phyloP scores from a whole-genome alignment of 495 filamentous ascomycete species.

The Lasiosphaeria ovina region DNA sequence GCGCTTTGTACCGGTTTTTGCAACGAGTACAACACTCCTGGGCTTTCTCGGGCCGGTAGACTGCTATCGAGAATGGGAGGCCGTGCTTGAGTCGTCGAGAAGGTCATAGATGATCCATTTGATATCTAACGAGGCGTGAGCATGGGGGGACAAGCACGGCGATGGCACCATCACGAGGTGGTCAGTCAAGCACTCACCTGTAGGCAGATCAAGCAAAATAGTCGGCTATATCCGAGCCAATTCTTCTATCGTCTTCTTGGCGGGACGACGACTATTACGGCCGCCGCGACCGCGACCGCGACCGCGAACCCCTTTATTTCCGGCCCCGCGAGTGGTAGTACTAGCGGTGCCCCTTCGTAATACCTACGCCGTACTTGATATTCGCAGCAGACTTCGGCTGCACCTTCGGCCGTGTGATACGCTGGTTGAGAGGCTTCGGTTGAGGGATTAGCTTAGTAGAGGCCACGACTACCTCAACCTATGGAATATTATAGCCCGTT shows the following conservation, averaged over 20 bases:
- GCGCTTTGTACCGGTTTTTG: no score
- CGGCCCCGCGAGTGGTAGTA: constrained; percentile 43
- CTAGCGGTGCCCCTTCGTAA: constrained; percentile 38
- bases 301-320: constrained; percentile 46
- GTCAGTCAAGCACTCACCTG: no score
- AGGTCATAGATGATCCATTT: no score
- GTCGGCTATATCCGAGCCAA: constrained; percentile 89
- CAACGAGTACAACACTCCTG: no score
- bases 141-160: no score
- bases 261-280: constrained; percentile 59
- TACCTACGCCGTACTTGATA: constrained; percentile 53
- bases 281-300: constrained; percentile 47
- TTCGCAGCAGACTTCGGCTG: constrained; percentile 82
- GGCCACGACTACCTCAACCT: constrained; percentile 90
- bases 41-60: no score
- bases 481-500: not conserved
- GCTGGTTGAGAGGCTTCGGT: constrained; percentile 77
- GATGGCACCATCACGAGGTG: no score
- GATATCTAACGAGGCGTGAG: no score
- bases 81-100: no score
- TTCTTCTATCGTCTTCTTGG: constrained; percentile 89
- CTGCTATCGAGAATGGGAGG: no score
- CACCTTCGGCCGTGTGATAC: constrained; percentile 74
- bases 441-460: constrained; percentile 64
- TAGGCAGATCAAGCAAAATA: constrained; percentile 66